A percentile compares a stretch with the other conserved stretches of the same genome.
These are phyloP conservation scores for Solanum pinnatisectum DNA, from an alignment of 257 asterid genomes.

Conservation along the genomic window DNA sequence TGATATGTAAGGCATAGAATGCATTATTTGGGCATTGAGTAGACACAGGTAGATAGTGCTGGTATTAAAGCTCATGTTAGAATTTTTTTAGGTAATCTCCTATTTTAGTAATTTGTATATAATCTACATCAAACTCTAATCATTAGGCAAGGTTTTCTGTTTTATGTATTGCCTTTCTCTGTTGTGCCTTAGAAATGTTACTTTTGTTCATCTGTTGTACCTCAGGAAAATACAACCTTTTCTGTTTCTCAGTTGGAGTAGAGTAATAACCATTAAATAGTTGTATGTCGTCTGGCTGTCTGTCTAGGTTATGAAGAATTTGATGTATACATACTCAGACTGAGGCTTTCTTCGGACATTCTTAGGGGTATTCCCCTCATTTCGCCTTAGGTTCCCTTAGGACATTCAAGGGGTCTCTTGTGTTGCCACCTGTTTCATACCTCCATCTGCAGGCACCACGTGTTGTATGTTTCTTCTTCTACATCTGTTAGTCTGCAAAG, in stretches of 20 bases:
- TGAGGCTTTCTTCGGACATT: too few relatives aligned
- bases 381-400: too few relatives aligned
- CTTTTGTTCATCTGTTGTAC: neutral
- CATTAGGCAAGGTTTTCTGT: neutral
- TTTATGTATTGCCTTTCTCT: neutral
- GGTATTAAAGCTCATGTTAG: neutral
- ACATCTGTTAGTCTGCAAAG: too few relatives aligned
- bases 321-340: neutral
- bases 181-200: neutral
- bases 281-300: neutral
- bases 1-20: neutral
- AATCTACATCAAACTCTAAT: neutral
- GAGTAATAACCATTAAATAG: neutral
- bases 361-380: too few relatives aligned
- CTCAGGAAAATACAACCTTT: neutral
- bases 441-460: too few relatives aligned
- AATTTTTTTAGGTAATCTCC: neutral
- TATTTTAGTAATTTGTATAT: neutral
- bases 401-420: too few relatives aligned
- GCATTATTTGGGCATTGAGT: neutral
- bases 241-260: neutral
- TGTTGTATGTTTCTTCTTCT: too few relatives aligned
- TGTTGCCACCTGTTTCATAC: too few relatives aligned
- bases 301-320: neutral
- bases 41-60: neutral